Percentiles rank a stretch among this genome's conserved stretches.
phyloP scores from a whole-genome alignment of 768 basidiomycete genomes.

The Mycena vitilis region DNA sequence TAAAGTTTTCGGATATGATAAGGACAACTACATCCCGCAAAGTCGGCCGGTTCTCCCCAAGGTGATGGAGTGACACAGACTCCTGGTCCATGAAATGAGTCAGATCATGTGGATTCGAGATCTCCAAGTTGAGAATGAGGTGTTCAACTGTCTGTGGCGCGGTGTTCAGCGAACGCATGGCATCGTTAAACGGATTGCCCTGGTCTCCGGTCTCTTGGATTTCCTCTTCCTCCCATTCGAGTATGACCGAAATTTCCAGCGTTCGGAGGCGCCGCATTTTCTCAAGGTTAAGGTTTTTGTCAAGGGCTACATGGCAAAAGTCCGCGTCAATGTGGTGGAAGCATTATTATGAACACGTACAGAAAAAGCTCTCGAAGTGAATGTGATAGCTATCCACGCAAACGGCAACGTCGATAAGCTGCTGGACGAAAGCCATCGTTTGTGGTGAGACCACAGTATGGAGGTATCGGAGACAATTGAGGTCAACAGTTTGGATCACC shows the following conservation, averaged over 20 bases:
- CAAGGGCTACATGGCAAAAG: neutral
- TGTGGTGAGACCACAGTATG: neutral
- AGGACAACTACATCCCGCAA: too few species aligned
- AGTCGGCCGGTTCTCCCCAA: too few species aligned
- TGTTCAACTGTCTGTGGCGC: constrained; percentile 16
- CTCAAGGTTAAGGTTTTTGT: constrained; percentile 9
- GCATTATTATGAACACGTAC: constrained; percentile 8
- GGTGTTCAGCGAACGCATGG: constrained; percentile 12
- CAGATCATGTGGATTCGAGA: constrained; percentile 12
- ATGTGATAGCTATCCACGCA: constrained; percentile 16
- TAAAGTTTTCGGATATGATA: too few species aligned
- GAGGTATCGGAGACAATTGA: constrained; percentile 19
- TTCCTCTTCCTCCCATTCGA: constrained; percentile 14
- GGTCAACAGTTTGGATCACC: constrained; percentile 3
- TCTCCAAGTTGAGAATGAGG: constrained; percentile 22
- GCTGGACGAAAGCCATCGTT: constrained; percentile 12
- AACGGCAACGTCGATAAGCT: constrained; percentile 5
- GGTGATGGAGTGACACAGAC: too few species aligned
- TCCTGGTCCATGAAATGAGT: too few species aligned
- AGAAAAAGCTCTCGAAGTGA: constrained; percentile 2
- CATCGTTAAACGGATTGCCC: constrained; percentile 20
- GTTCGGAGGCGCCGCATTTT: constrained; percentile 20
- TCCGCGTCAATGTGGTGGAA: constrained; percentile 5
- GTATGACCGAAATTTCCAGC: constrained; percentile 15
- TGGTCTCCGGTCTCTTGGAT: constrained; percentile 4